Evolutionary conservation across 371 early-diverging fungal species (phyloP).

Genomic region (Rhizomucor pusillus): DNA sequence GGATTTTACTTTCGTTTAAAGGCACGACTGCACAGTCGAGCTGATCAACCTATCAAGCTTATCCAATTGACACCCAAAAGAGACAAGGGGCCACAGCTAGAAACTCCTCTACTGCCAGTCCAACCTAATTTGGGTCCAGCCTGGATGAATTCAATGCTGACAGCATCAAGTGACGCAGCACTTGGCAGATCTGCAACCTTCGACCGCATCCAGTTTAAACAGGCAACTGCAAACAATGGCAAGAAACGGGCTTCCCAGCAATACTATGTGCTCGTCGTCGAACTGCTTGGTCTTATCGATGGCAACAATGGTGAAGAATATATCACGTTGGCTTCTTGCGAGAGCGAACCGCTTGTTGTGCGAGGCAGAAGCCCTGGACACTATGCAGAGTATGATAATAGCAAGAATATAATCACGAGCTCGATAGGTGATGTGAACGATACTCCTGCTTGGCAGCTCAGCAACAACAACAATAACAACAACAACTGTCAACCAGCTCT

Average conservation of each 20-base stretch:
- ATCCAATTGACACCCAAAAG: slow-evolving; percentile 88
- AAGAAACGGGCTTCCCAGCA: slow-evolving; percentile 82
- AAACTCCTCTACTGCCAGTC: slow-evolving; percentile 55
- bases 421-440: too few species aligned
- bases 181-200: slow-evolving; percentile 51
- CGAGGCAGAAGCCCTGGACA: slow-evolving; percentile 88
- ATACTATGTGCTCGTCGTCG: slow-evolving; percentile 67
- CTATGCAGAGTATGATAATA: slow-evolving; percentile 49
- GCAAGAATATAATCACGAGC: not conserved
- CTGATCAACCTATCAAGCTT: slow-evolving; percentile 65
- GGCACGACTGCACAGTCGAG: slow-evolving; percentile 22
- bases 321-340: slow-evolving; percentile 51
- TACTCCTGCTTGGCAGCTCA: too few species aligned
- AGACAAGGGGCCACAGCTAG: slow-evolving; percentile 81
- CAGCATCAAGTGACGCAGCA: slow-evolving; percentile 3
- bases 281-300: slow-evolving; percentile 53
- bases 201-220: slow-evolving; percentile 89
- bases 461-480: too few species aligned
- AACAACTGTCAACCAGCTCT: too few species aligned
- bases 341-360: slow-evolving; percentile 79
- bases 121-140: slow-evolving; percentile 22
- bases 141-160: slow-evolving; percentile 9
- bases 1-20: slow-evolving; percentile 54
- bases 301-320: slow-evolving; percentile 30
- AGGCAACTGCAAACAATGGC: slow-evolving; percentile 88